A percentile compares a stretch with the other conserved stretches of the same genome.
Conservation (phyloP, 441 rosid genomes). For the Codiaeum variegatum region DNA sequence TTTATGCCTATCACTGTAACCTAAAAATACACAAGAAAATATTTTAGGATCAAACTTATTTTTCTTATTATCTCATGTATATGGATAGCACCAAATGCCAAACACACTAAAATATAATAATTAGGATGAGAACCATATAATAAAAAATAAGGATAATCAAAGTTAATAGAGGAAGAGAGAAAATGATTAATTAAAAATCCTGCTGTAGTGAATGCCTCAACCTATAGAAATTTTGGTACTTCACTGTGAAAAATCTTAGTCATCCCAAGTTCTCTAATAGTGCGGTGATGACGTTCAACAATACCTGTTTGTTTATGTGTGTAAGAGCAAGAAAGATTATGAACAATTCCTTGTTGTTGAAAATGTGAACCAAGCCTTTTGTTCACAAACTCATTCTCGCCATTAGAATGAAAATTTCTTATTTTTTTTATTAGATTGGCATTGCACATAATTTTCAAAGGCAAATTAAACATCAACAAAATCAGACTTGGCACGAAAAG, state of each 20-base stretch:
- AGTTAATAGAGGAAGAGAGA: neutral
- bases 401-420: neutral
- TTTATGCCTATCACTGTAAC: neutral
- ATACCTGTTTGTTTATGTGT: neutral
- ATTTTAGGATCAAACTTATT: slow-evolving; percentile 1
- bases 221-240: neutral
- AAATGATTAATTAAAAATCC: neutral
- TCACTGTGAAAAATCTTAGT: neutral
- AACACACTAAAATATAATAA: slow-evolving; percentile 6
- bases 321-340: neutral
- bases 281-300: neutral
- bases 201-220: neutral
- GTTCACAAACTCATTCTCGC: neutral
- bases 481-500: neutral
- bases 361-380: neutral
- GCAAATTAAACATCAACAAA: neutral
- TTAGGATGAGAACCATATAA: slow-evolving; percentile 8
- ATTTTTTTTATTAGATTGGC: too few relatives aligned
- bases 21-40: neutral
- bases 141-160: neutral
- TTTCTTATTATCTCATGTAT: too few relatives aligned
- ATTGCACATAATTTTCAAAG: neutral
- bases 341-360: neutral
- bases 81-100: neutral
- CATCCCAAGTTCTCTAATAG: neutral